Conservation (phyloP, 176 grass and related monocot genomes). For the Aegilops sharonensis region DNA sequence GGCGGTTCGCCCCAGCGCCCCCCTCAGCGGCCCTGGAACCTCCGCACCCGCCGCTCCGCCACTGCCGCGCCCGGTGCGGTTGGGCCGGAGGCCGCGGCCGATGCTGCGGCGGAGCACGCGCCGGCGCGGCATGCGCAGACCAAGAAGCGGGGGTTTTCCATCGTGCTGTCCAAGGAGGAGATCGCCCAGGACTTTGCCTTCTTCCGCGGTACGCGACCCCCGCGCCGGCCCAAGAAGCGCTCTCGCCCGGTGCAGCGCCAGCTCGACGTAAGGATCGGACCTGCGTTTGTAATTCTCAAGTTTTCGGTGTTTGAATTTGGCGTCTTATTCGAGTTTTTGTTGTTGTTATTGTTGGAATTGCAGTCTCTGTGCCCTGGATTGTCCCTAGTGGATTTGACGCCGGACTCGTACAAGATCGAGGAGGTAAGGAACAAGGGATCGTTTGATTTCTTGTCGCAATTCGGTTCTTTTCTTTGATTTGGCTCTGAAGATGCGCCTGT, state of each 20-base stretch:
- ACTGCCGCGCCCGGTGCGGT: slow-evolving; percentile 8
- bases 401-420: slow-evolving; percentile 49
- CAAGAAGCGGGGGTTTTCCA: slow-evolving; percentile 31
- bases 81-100: neutral
- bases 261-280: slow-evolving; percentile 48
- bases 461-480: neutral
- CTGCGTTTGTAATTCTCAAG: neutral
- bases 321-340: neutral
- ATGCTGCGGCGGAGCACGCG: neutral
- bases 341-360: neutral
- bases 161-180: slow-evolving; percentile 58
- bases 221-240: slow-evolving; percentile 66
- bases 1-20: slow-evolving; percentile 16
- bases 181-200: slow-evolving; percentile 50
- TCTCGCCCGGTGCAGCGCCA: slow-evolving; percentile 46
- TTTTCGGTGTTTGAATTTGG: neutral
- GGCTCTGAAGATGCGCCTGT: neutral
- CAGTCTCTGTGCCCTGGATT: slow-evolving; percentile 63
- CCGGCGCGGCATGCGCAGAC: neutral
- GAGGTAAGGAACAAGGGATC: slow-evolving; percentile 24
- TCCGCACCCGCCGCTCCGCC: slow-evolving; percentile 42
- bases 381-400: slow-evolving; percentile 44
- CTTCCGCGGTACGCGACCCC: slow-evolving; percentile 54
- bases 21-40: slow-evolving; percentile 45
- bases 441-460: neutral